These are phyloP conservation scores for Acacia melanoxylon DNA, from an alignment of 306 rosid species.

Conservation along the genomic window DNA sequence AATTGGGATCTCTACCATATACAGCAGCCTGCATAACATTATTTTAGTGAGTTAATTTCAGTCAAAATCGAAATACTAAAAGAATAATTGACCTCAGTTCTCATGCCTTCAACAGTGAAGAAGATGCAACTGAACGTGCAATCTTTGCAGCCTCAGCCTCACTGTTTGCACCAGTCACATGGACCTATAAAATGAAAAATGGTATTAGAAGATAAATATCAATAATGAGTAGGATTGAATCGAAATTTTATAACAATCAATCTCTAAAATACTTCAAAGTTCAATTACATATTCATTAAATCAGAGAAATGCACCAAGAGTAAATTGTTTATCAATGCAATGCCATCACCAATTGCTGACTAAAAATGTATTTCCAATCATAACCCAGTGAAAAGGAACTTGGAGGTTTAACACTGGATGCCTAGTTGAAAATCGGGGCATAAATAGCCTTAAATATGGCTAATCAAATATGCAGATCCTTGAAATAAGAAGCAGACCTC, in stretches of 20 bases:
- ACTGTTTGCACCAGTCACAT: constrained; percentile 67
- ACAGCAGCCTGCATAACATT: constrained; percentile 70
- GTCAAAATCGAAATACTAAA: constrained; percentile 9
- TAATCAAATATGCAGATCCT: constrained; percentile 14
- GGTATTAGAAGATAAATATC: constrained; percentile 14
- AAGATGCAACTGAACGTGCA: constrained; percentile 91
- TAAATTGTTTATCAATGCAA: neutral
- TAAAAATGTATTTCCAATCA: constrained; percentile 24
- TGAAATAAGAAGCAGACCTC: constrained; percentile 61
- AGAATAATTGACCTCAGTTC: constrained; percentile 22
- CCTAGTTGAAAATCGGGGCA: constrained; percentile 1
- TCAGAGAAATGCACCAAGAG: constrained; percentile 19
- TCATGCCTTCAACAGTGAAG: constrained; percentile 83
- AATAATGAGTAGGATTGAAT: neutral
- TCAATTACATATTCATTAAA: constrained; percentile 11
- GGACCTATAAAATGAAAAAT: constrained; percentile 53
- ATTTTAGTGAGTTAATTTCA: constrained; percentile 1
- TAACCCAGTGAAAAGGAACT: constrained; percentile 9
- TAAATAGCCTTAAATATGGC: neutral
- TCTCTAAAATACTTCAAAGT: constrained; percentile 7
- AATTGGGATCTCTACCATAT: constrained; percentile 92
- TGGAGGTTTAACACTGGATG: constrained; percentile 8
- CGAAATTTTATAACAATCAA: constrained; percentile 16
- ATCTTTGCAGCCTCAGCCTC: constrained; percentile 89
- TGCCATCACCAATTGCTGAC: constrained; percentile 5